phyloP scores from a whole-genome alignment of 2,329 filamentous ascomycete genomes.

The Aspergillus aculeatus region DNA sequence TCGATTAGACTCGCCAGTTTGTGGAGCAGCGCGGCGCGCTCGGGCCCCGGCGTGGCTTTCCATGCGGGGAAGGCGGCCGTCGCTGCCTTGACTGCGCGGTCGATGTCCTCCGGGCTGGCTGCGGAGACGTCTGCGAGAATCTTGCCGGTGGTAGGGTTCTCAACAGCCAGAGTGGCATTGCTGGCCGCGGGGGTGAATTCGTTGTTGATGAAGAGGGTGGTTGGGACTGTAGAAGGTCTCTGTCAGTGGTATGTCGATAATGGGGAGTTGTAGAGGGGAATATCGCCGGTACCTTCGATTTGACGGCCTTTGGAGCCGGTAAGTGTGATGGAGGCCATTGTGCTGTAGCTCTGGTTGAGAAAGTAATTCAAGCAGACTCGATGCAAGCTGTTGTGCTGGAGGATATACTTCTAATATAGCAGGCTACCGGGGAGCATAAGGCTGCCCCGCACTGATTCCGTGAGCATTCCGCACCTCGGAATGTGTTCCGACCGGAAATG shows the following conservation, averaged over 20 bases:
- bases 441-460: neutral
- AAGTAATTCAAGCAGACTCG: neutral
- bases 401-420: neutral
- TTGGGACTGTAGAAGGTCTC: conserved; percentile 19
- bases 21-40: conserved; percentile 21
- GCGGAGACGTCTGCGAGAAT: conserved; percentile 24
- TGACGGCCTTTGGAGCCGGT: conserved; percentile 3
- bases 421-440: neutral
- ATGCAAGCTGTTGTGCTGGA: neutral
- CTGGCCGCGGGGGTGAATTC: conserved; percentile 24
- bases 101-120: conserved; percentile 25
- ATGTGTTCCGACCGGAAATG: too few species aligned
- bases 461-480: too few species aligned
- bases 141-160: conserved; percentile 27
- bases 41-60: conserved; percentile 21
- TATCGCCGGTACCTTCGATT: neutral
- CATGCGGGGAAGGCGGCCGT: conserved; percentile 22
- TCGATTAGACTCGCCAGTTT: conserved; percentile 30
- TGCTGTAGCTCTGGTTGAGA: neutral
- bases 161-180: conserved; percentile 19
- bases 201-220: conserved; percentile 31
- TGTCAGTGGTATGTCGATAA: too few species aligned
- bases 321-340: neutral
- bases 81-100: conserved; percentile 25
- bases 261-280: neutral